Evolutionary conservation across 768 basidiomycete genomes (phyloP).

Genomic region (Mycena epipterygia): DNA sequence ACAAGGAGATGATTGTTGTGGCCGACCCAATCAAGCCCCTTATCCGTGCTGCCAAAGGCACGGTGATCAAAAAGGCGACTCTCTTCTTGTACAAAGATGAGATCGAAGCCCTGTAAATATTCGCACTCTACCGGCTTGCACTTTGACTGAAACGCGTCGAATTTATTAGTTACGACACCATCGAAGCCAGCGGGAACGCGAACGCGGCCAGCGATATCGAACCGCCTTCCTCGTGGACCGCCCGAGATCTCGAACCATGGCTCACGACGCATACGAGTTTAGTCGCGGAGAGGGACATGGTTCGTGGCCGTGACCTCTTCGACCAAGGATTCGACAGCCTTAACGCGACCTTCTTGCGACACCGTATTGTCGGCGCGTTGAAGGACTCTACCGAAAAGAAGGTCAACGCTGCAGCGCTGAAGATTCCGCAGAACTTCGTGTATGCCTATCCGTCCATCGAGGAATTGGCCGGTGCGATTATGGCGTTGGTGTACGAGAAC

Average conservation of each 20-base stretch:
- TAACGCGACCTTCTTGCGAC: slow-evolving; percentile 35
- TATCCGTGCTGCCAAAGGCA: no score
- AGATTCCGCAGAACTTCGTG: slow-evolving; percentile 46
- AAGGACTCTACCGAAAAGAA: slow-evolving; percentile 24
- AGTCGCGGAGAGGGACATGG: slow-evolving; percentile 4
- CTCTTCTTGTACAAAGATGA: no score
- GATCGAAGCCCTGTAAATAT: slow-evolving; percentile 63
- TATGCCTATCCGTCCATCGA: slow-evolving; percentile 5
- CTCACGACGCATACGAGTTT: slow-evolving; percentile 39
- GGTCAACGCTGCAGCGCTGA: slow-evolving; percentile 32
- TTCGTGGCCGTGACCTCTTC: not conserved
- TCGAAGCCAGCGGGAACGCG: slow-evolving; percentile 38
- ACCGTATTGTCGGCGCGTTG: slow-evolving; percentile 51
- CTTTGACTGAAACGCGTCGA: not conserved
- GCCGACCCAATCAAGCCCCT: no score
- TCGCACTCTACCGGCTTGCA: no score
- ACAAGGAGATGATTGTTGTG: no score
- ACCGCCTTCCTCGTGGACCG: slow-evolving; percentile 36
- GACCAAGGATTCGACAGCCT: slow-evolving; percentile 6
- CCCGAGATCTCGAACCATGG: slow-evolving; percentile 36
- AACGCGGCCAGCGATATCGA: slow-evolving; percentile 26
- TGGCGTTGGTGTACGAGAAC: not conserved
- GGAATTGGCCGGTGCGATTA: not conserved
- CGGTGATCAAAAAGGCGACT: no score
- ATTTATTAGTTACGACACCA: slow-evolving; percentile 37